phyloP scores from a whole-genome alignment of 306 rosid species.

The Castanospermum australe region DNA sequence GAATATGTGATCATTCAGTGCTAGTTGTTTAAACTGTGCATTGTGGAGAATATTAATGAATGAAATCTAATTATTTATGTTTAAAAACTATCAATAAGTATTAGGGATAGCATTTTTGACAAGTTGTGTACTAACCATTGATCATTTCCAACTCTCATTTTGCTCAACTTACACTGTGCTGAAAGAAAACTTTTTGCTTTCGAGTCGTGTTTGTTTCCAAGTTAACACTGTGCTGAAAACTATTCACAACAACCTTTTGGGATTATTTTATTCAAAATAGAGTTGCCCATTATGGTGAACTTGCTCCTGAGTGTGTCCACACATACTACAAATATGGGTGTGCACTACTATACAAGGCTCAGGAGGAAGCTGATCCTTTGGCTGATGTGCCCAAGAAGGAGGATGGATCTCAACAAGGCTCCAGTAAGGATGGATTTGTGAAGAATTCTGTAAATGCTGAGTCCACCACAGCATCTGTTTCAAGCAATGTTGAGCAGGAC shows the following conservation, averaged over 20 bases:
- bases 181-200: not conserved
- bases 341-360: constrained; percentile 86
- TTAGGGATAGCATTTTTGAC: constrained; percentile 5
- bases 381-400: constrained; percentile 83
- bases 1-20: not conserved
- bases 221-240: not conserved
- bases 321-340: constrained; percentile 89
- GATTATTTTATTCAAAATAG: constrained; percentile 33
- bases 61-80: not conserved
- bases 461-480: constrained; percentile 60
- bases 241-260: no score
- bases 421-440: constrained; percentile 55
- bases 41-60: constrained; percentile 3
- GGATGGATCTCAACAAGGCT: constrained; percentile 55
- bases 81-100: not conserved
- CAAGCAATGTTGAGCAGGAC: constrained; percentile 55
- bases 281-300: constrained; percentile 81
- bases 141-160: not conserved
- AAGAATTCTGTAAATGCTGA: constrained; percentile 63
- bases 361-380: constrained; percentile 95
- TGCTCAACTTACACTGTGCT: not conserved
- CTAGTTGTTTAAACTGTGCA: not conserved
- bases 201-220: no score
- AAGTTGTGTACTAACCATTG: not conserved
- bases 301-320: constrained; percentile 79